phyloP scores from a whole-genome alignment of 1,284 basidiomycete species.

The Malassezia globosa region DNA sequence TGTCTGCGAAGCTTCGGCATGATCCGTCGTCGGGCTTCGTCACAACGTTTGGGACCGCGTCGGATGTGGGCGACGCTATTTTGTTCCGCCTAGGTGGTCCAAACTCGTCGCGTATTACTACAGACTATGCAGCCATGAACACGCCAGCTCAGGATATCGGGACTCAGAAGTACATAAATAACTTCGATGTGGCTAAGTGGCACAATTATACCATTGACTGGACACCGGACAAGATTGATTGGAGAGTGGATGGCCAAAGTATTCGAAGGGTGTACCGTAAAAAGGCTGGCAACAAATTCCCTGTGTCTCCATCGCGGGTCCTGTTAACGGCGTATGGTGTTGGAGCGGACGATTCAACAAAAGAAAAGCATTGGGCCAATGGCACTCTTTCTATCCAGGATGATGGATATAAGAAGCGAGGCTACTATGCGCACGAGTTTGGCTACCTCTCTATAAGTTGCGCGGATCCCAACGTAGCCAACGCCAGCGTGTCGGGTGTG shows the following conservation, averaged over 20 bases:
- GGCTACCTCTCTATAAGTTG: constrained; percentile 27
- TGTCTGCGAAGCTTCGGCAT: constrained; percentile 30
- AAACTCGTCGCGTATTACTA: constrained; percentile 17
- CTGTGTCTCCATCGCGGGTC: constrained; percentile 30
- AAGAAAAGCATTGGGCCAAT: constrained; percentile 28
- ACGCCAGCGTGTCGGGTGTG: constrained; percentile 13
- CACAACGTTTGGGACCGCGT: constrained; percentile 32
- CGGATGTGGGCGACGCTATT: constrained; percentile 32
- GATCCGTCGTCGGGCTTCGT: constrained; percentile 30
- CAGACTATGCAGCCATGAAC: constrained; percentile 30
- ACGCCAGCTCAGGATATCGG: constrained; percentile 10
- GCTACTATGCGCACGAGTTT: constrained; percentile 39
- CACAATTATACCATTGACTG: constrained; percentile 38
- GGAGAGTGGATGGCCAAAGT: constrained; percentile 28
- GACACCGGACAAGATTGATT: constrained; percentile 27
- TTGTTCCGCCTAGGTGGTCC: constrained; percentile 30
- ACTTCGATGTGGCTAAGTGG: constrained; percentile 23
- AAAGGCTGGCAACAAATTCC: constrained; percentile 22
- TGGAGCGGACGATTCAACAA: constrained; percentile 16
- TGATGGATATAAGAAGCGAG: constrained; percentile 24
- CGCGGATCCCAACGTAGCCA: constrained; percentile 15
- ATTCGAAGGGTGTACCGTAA: constrained; percentile 25
- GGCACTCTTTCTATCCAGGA: constrained; percentile 29
- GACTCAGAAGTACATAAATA: background rate
- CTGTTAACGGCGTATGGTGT: constrained; percentile 35